phyloP scores from a whole-genome alignment of 306 rosid species.

The Inga leiocalycina region DNA sequence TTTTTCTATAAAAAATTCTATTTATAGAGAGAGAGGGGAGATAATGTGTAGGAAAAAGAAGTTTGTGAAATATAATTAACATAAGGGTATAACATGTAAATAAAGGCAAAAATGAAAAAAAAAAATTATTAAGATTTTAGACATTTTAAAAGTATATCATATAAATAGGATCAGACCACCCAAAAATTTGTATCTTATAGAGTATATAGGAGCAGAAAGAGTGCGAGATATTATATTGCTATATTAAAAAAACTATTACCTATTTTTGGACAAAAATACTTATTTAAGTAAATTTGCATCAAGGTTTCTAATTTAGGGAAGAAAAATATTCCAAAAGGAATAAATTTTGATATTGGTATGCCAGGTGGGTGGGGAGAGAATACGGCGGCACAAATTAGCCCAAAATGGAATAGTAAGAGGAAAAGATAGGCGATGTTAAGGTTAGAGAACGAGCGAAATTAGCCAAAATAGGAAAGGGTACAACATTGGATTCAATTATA shows the following conservation, averaged over 20 bases:
- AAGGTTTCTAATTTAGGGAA: not conserved
- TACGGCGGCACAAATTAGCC: not conserved
- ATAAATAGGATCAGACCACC: no score
- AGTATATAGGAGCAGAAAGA: no score
- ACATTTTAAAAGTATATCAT: no score
- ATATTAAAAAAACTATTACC: not conserved
- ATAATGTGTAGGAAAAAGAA: no score
- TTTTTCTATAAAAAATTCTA: no score
- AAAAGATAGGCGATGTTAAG: not conserved
- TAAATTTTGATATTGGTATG: not conserved
- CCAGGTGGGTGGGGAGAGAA: not conserved
- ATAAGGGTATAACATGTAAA: no score
- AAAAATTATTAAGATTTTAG: no score
- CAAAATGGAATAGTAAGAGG: conserved; percentile 4
- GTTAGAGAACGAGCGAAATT: not conserved
- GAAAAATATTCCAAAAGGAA: not conserved
- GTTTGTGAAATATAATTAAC: no score
- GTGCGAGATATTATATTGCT: no score
- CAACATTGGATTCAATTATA: not conserved
- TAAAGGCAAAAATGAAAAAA: no score
- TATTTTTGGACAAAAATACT: not conserved
- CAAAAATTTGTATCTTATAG: no score
- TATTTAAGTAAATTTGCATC: not conserved
- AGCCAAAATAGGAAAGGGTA: conserved; percentile 14
- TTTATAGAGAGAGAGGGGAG: no score